These are phyloP conservation scores for Erodium trifolium DNA, from an alignment of 441 rosid genomes.

Conservation along the genomic window DNA sequence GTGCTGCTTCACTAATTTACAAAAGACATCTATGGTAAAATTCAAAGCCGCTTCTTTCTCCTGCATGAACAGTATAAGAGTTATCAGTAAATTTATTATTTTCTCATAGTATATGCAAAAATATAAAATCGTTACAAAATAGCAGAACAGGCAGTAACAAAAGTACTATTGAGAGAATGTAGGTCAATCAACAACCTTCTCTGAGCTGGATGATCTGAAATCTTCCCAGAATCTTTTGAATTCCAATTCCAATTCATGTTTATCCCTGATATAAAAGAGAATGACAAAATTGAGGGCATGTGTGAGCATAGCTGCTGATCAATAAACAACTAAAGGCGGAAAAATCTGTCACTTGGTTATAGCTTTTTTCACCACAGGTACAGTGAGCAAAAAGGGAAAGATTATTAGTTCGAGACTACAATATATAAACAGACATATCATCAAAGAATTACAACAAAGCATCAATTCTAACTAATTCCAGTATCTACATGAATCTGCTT, in stretches of 20 bases:
- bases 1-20: slow-evolving; percentile 97
- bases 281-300: slow-evolving; percentile 15
- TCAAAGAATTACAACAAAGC: background rate
- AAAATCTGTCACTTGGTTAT: background rate
- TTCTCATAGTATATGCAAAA: background rate
- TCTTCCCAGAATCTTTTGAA: slow-evolving; percentile 99
- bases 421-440: background rate
- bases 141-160: slow-evolving; percentile 12
- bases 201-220: slow-evolving; percentile 96
- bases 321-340: background rate
- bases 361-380: slow-evolving; percentile 1
- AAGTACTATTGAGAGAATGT: background rate
- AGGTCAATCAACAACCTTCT: slow-evolving; percentile 51
- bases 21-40: slow-evolving; percentile 77
- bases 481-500: background rate
- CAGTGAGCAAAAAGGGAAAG: background rate
- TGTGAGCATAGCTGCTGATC: slow-evolving; percentile 7
- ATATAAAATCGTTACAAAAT: slow-evolving; percentile 14
- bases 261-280: slow-evolving; percentile 44
- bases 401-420: background rate
- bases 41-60: slow-evolving; percentile 99
- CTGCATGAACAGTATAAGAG: slow-evolving; percentile 45
- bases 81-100: slow-evolving; percentile 22
- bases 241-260: slow-evolving; percentile 94
- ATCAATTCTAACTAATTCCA: background rate